Percentiles rank a stretch among this genome's conserved stretches.
Evolutionary conservation across 2,329 filamentous ascomycete genomes (phyloP).

Genomic region (Alternaria sp.): DNA sequence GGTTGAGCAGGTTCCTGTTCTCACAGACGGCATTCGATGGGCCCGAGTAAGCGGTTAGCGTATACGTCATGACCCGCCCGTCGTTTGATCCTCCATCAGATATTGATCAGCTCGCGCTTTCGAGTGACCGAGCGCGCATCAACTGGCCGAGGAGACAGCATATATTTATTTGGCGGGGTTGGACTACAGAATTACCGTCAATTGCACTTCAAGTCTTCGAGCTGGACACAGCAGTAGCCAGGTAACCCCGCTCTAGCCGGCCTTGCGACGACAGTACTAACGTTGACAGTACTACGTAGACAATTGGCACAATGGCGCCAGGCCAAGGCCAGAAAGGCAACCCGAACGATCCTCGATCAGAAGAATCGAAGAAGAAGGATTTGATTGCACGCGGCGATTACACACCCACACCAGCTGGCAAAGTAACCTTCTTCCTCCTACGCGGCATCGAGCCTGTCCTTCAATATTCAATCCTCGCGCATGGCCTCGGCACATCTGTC

Average conservation of each 20-base stretch:
- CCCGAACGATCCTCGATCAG: conserved; percentile 32
- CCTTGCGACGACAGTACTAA: not conserved
- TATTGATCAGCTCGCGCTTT: conserved; percentile 1
- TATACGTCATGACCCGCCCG: conserved; percentile 8
- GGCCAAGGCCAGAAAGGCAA: not conserved
- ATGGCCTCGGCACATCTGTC: conserved; percentile 50
- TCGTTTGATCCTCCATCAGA: not conserved
- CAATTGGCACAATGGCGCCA: not conserved
- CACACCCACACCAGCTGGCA: conserved; percentile 48
- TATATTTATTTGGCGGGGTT: not conserved
- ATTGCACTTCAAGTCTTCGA: not conserved
- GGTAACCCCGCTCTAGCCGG: not conserved
- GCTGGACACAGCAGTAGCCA: not conserved
- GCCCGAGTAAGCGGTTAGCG: not conserved
- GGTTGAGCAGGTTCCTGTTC: not conserved
- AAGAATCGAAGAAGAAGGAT: conserved; percentile 40
- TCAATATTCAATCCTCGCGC: conserved; percentile 58
- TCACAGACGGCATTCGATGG: not conserved
- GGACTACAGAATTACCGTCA: not conserved
- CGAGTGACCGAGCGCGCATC: not conserved
- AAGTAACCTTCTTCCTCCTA: conserved; percentile 52
- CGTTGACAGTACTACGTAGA: not conserved
- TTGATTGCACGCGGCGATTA: conserved; percentile 53
- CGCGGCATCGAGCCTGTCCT: conserved; percentile 56
- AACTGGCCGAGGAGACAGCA: not conserved